A percentile compares a stretch with the other conserved stretches of the same genome.
phyloP scores from a whole-genome alignment of 345 rosid species.

The Bruguiera sexangula region DNA sequence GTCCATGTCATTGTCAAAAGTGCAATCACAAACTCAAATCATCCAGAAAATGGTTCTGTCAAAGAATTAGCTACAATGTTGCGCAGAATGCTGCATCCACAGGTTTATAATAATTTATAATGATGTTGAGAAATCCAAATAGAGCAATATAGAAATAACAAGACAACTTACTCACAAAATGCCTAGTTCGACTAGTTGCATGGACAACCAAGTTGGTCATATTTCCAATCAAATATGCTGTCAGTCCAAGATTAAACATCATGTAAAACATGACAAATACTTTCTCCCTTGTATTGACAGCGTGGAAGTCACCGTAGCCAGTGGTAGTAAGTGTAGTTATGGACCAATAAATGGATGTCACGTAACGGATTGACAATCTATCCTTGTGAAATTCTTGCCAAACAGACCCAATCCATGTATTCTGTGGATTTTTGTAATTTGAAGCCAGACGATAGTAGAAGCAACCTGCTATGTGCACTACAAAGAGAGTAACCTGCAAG shows the following conservation, averaged over 20 bases:
- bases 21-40: not conserved
- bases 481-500: constrained; percentile 71
- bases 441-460: constrained; percentile 57
- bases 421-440: constrained; percentile 37
- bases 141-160: not conserved
- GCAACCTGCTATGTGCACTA: constrained; percentile 73
- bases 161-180: constrained; percentile 56
- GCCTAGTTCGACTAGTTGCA: constrained; percentile 68
- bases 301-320: constrained; percentile 89
- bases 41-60: not conserved
- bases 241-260: constrained; percentile 71
- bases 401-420: constrained; percentile 58
- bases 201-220: constrained; percentile 91
- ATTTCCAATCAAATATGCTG: constrained; percentile 74
- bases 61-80: not conserved
- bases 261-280: constrained; percentile 52
- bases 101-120: not conserved
- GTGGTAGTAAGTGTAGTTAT: constrained; percentile 73
- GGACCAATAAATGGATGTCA: constrained; percentile 77
- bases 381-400: constrained; percentile 35
- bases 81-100: not conserved
- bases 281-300: constrained; percentile 62
- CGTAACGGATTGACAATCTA: constrained; percentile 41
- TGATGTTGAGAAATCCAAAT: not conserved
- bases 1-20: too few species aligned